phyloP scores from a whole-genome alignment of 495 filamentous ascomycete species.

The Thermothielavioides terrestris region DNA sequence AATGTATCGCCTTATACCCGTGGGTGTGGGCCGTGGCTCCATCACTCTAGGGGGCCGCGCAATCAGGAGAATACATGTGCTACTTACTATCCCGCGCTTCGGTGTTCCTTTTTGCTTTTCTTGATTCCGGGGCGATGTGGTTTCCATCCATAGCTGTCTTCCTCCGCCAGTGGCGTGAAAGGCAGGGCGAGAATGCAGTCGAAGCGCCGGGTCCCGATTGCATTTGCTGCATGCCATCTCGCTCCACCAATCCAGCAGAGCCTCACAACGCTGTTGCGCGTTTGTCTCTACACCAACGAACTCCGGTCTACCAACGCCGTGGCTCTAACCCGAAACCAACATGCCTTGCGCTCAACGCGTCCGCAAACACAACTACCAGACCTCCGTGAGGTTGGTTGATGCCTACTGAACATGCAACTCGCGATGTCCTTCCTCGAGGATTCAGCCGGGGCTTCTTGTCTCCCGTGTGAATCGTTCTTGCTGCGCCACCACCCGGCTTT shows the following conservation, averaged over 20 bases:
- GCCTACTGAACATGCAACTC: too few relatives aligned
- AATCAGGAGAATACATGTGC: slow-evolving; percentile 1
- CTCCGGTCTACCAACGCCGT: too few relatives aligned
- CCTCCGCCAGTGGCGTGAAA: too few relatives aligned
- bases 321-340: too few relatives aligned
- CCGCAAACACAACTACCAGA: too few relatives aligned
- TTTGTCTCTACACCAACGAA: background rate
- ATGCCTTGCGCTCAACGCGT: too few relatives aligned
- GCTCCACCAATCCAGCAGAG: slow-evolving; percentile 3
- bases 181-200: background rate
- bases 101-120: background rate
- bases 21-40: background rate
- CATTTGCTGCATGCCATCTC: background rate
- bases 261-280: background rate
- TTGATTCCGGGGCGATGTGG: background rate
- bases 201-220: slow-evolving; percentile 1
- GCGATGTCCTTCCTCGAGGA: too few relatives aligned
- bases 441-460: too few relatives aligned
- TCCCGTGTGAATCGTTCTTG: too few relatives aligned
- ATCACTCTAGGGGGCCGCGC: background rate
- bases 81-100: background rate
- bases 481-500: too few relatives aligned
- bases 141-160: background rate
- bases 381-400: too few relatives aligned
- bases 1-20: background rate